These are phyloP conservation scores for Pythium volutum DNA, from an alignment of 352 stramenopile genomes.

Conservation along the genomic window DNA sequence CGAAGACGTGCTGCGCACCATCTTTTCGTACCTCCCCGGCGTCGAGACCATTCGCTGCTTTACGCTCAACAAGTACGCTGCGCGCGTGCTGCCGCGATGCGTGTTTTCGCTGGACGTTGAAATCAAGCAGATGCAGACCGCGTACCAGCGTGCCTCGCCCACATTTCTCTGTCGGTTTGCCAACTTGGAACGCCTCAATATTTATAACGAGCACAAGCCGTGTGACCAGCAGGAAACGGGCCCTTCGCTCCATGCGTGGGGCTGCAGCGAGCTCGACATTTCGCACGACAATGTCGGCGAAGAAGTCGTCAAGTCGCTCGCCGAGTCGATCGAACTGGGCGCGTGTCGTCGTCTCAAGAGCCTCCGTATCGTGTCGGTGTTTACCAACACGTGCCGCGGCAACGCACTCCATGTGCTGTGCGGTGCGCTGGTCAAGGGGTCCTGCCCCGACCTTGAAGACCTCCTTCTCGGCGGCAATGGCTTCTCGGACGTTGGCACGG, in stretches of 20 bases:
- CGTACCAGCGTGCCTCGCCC: conserved; percentile 37
- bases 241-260: conserved; percentile 69
- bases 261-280: conserved; percentile 74
- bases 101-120: conserved; percentile 57
- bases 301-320: conserved; percentile 60
- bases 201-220: conserved; percentile 59
- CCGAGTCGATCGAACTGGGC: conserved; percentile 58
- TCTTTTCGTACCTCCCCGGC: conserved; percentile 71
- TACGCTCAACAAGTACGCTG: conserved; percentile 62
- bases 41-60: conserved; percentile 61
- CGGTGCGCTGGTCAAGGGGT: conserved; percentile 60
- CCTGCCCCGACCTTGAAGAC: conserved; percentile 58
- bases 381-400: conserved; percentile 73
- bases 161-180: conserved; percentile 49
- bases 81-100: conserved; percentile 51
- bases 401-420: conserved; percentile 70
- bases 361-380: conserved; percentile 69
- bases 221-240: conserved; percentile 50
- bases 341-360: conserved; percentile 51
- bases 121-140: conserved; percentile 42
- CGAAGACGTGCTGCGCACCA: conserved; percentile 59
- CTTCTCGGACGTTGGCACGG: conserved; percentile 69
- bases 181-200: conserved; percentile 54
- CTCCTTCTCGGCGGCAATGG: conserved; percentile 71
- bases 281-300: conserved; percentile 74